Evolutionary conservation across 2,329 filamentous ascomycete genomes (phyloP), one percentile per base, ranked within the genome.

Genomic region (Penicillium fuscoglaucum): DNA sequence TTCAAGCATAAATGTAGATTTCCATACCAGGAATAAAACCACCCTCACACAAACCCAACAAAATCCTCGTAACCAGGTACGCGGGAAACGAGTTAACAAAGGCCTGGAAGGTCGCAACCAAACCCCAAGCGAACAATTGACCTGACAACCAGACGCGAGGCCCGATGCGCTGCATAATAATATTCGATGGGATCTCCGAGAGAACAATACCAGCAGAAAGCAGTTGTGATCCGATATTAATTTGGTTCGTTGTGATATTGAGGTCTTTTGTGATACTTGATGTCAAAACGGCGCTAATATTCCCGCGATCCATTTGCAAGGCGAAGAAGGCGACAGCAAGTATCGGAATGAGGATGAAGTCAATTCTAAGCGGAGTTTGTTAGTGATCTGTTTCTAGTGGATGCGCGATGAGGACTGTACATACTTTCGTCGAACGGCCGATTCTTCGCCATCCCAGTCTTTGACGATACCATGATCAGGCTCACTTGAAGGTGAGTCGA

Each of bases 171-270:
- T 78, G 75, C 37, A 83, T 71, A 69, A 85, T 82, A 58, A 85
- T 76, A 53, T 76, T 78, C 1, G 83, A 83, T 1, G 84, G 74
- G n/a, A 85, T 79, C 28, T 76, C 74, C 0, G 71, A 69, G 4
- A 82, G 70, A 3, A 83, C 79, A 43, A 83, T 83, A 17, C 80
- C 80, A 1, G 80, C 72, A 0, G 80, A 82, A 1, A 84, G 72
- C 57, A 84, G 72, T 58, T 82, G 80, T 26, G 81, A 77, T 4
- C 82, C 82, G 33, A 84, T 80, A 62, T 86, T 86, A 68, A 83
- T 78, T 60, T 83, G 78, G 58, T 83, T 78, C 6, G 81, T 80
- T 3, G 75, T 77, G 60, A 84, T 78, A 17, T 74, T 70, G 21
- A 84, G 75, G 62, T 84, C 82, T 21, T 75, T 66, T 45, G 82